Base-by-base conservation (phyloP, 2,329 filamentous ascomycete species). In the Fusarium tupiense region DNA sequence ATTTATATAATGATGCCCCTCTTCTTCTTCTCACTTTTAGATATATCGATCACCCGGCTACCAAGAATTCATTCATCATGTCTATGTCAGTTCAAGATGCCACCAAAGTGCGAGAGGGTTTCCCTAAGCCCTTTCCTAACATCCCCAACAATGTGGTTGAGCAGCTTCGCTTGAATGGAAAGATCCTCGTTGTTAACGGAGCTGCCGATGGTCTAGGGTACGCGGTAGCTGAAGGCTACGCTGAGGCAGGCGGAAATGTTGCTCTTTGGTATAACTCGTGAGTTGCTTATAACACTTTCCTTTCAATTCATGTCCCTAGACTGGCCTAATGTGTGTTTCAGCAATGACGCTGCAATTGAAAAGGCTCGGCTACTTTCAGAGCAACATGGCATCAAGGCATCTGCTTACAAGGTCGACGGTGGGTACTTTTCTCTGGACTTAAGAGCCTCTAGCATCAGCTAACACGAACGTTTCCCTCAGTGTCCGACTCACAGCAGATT, bases 151-250 rank as follows among this genome's bases (percentile, higher is more conserved):
- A 86, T 64, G 86, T 86, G 4, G 57, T 86, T 4, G 81, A 86
- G 49, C 86, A 87, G 57, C 80, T 87, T 53, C 78, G 77, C 20
- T 77, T 87, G 75, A 80, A 75, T 10, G 85, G 81, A 14, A 86
- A 82, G 64, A 81, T 84, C 62, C 82, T 83, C 0, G 81, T 84
- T n/a, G 78, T 87, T 2, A 87, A 80, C 1, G 86, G 86, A 9
- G 85, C 85, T 2, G 82, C 84, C 0, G 85, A 86, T 46, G 86
- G 86, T 0, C 83, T 87, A 46, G 86, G 86, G 1, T 77, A 80
- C 49, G 81, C 86, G 0, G 84, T 86, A 8, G 80, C 84, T 0
- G 83, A 87, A 63, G 84, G 82, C 3, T 84, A 86, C 78, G 85
- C 85, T 4, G 86, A 87, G 61, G 85, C 85, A 2, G 81, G 81